Evolutionary conservation across 257 asterid genomes (phyloP), one percentile per base, ranked within the genome.

Genomic region (Plantago major): DNA sequence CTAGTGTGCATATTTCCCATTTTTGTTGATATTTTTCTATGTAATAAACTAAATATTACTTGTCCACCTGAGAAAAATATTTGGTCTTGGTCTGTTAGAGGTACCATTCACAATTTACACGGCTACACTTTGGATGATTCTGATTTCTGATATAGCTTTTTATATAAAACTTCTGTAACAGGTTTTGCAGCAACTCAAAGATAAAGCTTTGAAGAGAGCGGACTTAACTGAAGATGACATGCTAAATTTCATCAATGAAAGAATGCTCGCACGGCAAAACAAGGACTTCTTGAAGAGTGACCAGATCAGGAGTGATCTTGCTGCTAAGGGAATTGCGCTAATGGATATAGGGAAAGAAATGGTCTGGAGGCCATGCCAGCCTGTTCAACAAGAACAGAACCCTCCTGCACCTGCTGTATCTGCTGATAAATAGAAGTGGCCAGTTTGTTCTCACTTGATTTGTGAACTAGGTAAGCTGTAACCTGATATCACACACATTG

Each of bases 341-440:
- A 85, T 84, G 96, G 99, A 89, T 65, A 60, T 83, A 2, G 99
- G 96, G 12, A 80, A 76, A 46, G 97, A 81, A 71, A 86, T 94
- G 5, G 67, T 76, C 3, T 92, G 99, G 99, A 80, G 95, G 75
- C 99, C 99, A 16, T 88, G 92, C 63, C 81, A 80, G 60, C 80
- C 79, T 2, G 50, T 64, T 3, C 65, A 45, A 13, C 76, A 70
- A 66, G 86, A 78, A 42, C 70, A 72, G 40, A 33, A 4, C 6
- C 40, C 40, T 33, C 40, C 40, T 33, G 40, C 40, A 33, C 40
- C 40, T 33, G 40, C 26, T 22, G 26, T 22, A 22, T 22, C 40
- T 33, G 40, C 40, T 33, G 40, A 33, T 4, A 33, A 33, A 33
- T 33, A 33, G 26, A 22, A 33, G 40, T 33, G 40, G 7, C 6